A percentile compares a stretch with the other conserved stretches of the same genome.
These are phyloP conservation scores for Botryotinia calthae DNA, from an alignment of 2,329 filamentous ascomycete genomes.

Conservation along the genomic window DNA sequence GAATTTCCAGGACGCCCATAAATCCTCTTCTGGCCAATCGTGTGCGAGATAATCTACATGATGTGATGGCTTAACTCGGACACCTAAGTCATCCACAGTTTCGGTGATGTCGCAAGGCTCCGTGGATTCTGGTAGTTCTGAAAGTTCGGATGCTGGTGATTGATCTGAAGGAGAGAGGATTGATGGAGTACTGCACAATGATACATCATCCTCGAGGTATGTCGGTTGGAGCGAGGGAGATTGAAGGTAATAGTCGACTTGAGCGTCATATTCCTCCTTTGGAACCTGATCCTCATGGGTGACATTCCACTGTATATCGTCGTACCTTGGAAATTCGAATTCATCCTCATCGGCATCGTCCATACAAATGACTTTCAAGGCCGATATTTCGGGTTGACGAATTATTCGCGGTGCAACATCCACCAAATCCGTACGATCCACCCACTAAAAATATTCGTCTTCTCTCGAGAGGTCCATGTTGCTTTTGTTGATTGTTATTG, in stretches of 20 bases:
- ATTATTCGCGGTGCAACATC: constrained; percentile 14
- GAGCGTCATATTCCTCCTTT: constrained; percentile 35
- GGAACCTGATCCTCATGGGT: constrained; percentile 10
- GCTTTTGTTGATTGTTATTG: neutral
- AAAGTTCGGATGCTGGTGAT: constrained; percentile 42
- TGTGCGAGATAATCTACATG: constrained; percentile 96
- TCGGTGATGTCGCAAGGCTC: constrained; percentile 16
- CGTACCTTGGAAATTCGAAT: constrained; percentile 45
- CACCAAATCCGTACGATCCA: constrained; percentile 11
- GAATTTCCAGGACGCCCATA: constrained; percentile 96
- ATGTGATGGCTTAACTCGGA: constrained; percentile 61
- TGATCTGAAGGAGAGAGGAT: constrained; percentile 42
- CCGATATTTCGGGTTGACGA: constrained; percentile 16
- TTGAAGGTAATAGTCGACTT: constrained; percentile 47
- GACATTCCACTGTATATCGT: constrained; percentile 29
- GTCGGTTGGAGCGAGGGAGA: constrained; percentile 56
- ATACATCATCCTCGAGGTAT: constrained; percentile 41
- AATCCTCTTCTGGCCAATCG: constrained; percentile 94
- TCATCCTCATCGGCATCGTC: constrained; percentile 83
- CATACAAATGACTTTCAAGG: neutral
- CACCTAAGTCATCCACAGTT: constrained; percentile 52
- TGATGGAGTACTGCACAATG: constrained; percentile 62
- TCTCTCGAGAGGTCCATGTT: constrained; percentile 18
- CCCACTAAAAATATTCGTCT: constrained; percentile 20
- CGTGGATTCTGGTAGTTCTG: neutral